These are phyloP conservation scores for Encephalitozoon intestinalis DNA, from an alignment of 371 early-diverging fungal genomes.

Conservation along the genomic window DNA sequence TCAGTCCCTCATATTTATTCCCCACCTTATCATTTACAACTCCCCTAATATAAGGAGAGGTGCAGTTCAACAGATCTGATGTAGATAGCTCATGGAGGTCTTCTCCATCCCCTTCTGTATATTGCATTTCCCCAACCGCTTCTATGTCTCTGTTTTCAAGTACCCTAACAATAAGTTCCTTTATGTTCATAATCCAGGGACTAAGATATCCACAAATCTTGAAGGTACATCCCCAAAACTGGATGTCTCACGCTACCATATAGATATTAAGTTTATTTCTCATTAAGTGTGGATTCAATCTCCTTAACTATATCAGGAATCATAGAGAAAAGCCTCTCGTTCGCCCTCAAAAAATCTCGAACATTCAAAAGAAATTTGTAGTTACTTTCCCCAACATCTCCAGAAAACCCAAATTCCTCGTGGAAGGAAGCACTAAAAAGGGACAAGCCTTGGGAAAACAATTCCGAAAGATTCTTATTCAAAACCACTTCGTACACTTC, in stretches of 20 bases:
- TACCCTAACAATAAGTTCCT: neutral
- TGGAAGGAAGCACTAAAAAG: neutral
- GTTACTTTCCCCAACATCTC: neutral
- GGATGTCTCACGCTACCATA: neutral
- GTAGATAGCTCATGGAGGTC: neutral
- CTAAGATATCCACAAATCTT: neutral
- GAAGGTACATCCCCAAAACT: neutral
- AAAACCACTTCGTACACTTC: neutral
- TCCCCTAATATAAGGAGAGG: neutral
- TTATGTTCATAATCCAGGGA: neutral
- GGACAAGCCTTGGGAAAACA: neutral
- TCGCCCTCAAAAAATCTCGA: neutral
- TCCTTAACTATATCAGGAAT: neutral
- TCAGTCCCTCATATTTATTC: neutral
- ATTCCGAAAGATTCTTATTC: neutral
- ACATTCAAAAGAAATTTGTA: neutral
- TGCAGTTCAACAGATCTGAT: neutral
- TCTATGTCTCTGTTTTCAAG: neutral
- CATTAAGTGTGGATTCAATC: neutral
- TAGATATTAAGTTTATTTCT: slow-evolving; percentile 6
- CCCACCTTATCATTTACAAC: neutral
- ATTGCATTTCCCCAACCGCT: too few relatives aligned
- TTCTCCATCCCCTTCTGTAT: neutral
- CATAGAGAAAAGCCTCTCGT: neutral
- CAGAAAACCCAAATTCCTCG: neutral